Evolutionary conservation across 768 basidiomycete genomes (phyloP), one percentile per base, ranked within the genome.

Genomic region (Termitomyces bulborhizus): DNA sequence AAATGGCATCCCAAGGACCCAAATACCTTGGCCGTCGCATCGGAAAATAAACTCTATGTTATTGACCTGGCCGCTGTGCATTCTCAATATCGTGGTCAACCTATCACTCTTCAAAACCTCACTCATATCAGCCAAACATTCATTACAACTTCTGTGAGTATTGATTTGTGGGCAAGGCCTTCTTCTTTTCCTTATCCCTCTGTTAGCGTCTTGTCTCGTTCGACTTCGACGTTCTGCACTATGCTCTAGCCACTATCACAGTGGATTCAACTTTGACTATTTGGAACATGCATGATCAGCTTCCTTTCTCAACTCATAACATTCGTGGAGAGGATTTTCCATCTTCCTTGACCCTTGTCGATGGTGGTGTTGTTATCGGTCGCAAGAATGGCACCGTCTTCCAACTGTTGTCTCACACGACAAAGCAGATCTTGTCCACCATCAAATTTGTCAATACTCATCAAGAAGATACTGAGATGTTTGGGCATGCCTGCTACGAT

Each of bases 1-100:
- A 92, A 92, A 66, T 93, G 91, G 91, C 88, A 93, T 62, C 88
- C 90, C 12, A 89, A 87, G 66, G 84, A 92, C 54, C 77, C 81
- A 3, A 86, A 90, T 65, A 85, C 82, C 9, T 75, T 93, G 43
- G 91, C 90, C 3, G 85, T 93, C n/a, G 90, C 90, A 18, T 89
- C 88, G 0, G 85, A 86, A 60, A 82, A 77, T 54, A 84, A 82
- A 61, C 77, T 93, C 62, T 90, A 85, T 69, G 71, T 92, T 40
- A 77, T 93, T 64, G 88, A 93, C 68, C 69, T 93, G 54, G 72
- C 77, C 1, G 86, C 83, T 57, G 77, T 80, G 16, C 78, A 80
- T 57, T 74, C 75, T 41, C 80, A 84, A 57, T 78, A 79, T 54
- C 57, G 49, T 46, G 83, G 83, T 37, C 84, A 88, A 60, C 81